Conservation (phyloP, 192 early-diverging fungal species). For the Coemansia umbellata region DNA sequence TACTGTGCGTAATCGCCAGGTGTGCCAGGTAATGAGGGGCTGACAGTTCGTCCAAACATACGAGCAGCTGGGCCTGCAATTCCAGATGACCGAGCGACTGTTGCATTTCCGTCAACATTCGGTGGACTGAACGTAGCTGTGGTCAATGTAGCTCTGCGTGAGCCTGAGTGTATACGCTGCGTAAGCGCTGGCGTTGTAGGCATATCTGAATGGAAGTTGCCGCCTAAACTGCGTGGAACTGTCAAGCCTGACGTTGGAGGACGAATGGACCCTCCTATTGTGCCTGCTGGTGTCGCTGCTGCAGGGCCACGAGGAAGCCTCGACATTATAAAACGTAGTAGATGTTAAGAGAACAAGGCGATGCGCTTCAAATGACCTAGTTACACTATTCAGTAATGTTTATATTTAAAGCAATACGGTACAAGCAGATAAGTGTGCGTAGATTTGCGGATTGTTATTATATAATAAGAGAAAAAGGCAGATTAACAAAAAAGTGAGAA, state of each 20-base stretch:
- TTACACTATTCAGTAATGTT: too few relatives aligned
- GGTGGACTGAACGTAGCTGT: constrained; percentile 30
- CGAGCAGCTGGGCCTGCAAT: constrained; percentile 6
- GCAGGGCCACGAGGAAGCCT: constrained; percentile 35
- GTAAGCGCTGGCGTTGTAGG: constrained; percentile 30
- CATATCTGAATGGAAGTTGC: constrained; percentile 20
- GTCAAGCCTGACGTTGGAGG: constrained; percentile 37
- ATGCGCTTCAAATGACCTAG: too few relatives aligned
- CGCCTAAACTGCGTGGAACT: constrained; percentile 19
- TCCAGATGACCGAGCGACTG: constrained; percentile 35
- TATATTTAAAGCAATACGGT: too few relatives aligned
- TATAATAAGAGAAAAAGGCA: too few relatives aligned
- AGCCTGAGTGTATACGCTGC: constrained; percentile 18
- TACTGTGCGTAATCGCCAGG: too few relatives aligned
- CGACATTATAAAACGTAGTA: constrained; percentile 23
- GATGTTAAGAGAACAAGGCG: too few relatives aligned
- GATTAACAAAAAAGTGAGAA: too few relatives aligned
- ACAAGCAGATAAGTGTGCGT: too few relatives aligned
- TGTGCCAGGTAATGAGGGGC: constrained; percentile 19
- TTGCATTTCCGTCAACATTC: not conserved
- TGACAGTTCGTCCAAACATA: constrained; percentile 12
- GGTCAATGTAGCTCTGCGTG: constrained; percentile 36
- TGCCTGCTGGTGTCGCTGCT: constrained; percentile 5
- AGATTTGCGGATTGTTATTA: too few relatives aligned
- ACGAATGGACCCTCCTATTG: constrained; percentile 16